Conservation (phyloP, 2,329 filamentous ascomycete species). For the Trichoderma aggressivum region DNA sequence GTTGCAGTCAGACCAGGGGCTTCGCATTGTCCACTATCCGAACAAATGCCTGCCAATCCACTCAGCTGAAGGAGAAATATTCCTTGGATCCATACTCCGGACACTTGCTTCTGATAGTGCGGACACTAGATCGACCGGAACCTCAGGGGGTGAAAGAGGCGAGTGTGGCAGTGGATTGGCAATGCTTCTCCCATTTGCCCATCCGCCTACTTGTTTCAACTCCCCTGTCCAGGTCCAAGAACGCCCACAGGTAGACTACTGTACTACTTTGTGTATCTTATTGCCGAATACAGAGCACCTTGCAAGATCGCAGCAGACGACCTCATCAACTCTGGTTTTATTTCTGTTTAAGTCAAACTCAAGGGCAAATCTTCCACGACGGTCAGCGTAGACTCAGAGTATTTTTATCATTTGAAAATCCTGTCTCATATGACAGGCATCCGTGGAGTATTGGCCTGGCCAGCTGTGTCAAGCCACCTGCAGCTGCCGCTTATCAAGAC, state of each 20-base stretch:
- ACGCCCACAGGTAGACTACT: not conserved
- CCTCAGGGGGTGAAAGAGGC: not conserved
- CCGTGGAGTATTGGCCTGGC: not conserved
- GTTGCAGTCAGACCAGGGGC: not conserved
- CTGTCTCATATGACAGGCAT: not conserved
- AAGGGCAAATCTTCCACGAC: not conserved
- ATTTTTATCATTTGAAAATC: not conserved
- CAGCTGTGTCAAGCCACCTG: not conserved
- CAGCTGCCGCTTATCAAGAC: conserved; percentile 9
- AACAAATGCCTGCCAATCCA: not conserved
- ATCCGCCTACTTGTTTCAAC: not conserved
- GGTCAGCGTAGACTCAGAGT: not conserved
- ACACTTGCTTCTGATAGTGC: not conserved
- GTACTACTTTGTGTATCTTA: not conserved
- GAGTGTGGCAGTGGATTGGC: not conserved
- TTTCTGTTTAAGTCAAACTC: not conserved
- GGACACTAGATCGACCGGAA: not conserved
- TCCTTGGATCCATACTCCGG: not conserved
- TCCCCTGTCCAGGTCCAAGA: not conserved
- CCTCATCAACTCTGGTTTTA: not conserved
- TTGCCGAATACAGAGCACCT: not conserved
- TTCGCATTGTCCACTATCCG: not conserved
- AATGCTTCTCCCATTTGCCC: not conserved
- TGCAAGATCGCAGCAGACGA: not conserved
- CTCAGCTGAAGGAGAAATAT: not conserved